Evolutionary conservation across 1,284 basidiomycete species (phyloP), one percentile per base, ranked within the genome.

Genomic region (Apiotrichum porosum): DNA sequence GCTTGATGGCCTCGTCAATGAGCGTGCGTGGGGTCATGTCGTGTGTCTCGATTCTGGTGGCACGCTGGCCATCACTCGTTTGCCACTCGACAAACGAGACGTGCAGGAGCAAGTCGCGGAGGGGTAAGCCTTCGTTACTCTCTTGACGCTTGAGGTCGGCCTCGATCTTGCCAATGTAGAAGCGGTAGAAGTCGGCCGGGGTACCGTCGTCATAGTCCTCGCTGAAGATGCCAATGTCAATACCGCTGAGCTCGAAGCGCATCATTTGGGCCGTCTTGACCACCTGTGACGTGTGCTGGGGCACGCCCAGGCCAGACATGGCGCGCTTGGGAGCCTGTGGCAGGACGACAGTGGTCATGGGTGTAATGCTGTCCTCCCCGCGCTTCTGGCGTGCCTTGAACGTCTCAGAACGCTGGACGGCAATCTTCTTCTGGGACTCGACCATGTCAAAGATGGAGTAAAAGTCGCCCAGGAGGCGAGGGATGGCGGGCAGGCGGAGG

Each of bases 341-440:
- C 30, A 91, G 71, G 79, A 91, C 86, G 14, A 86, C 86, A 46
- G 86, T 82, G 0, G 88, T 86, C 30, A 91, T 85, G 9, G 85
- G 82, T 1, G 87, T 87, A 4, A 89, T 76, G 5, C 65, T 62
- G 5, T 49, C 49, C 5, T 44, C 49, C 44, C 56, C 58, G 23
- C 61, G 86, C 80, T 63, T 86, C 85, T 55, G 80, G 77, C 2
- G 86, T 84, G 71, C 84, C 84, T 51, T 82, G 79, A 64, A 83
- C 80, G 24, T 85, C 83, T 28, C 84, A 82, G 64, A 85, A 78
- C 53, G 81, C 33, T 68, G 65, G 2, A 56, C 42, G 0, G 69
- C 69, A 22, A 66, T 63, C 17, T 54, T 49, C 30, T 61, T 77
- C 63, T 92, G 88, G 3, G 79, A 76, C 37, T 84, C 81, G 37